These are phyloP conservation scores for Melocanna baccifera DNA, from an alignment of 176 grass and related monocot genomes.

Conservation along the genomic window DNA sequence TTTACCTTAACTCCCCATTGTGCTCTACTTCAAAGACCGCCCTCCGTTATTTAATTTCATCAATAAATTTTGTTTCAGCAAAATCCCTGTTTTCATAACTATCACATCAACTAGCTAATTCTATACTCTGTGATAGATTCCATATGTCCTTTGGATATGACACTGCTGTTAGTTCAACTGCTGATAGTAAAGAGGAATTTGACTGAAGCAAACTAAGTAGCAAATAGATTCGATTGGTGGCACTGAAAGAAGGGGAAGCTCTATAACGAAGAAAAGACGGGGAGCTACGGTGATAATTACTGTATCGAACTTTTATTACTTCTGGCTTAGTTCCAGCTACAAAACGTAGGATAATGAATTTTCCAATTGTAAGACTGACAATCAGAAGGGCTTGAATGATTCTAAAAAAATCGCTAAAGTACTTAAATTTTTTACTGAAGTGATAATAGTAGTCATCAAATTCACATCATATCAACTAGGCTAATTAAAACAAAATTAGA, in stretches of 20 bases:
- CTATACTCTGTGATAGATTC: slow-evolving; percentile 2
- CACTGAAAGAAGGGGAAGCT: not conserved
- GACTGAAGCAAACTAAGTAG: not conserved
- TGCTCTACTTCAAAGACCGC: not conserved
- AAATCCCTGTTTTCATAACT: not conserved
- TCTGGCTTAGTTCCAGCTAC: not conserved
- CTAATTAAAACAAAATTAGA: too few relatives aligned
- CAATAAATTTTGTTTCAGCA: slow-evolving; percentile 4
- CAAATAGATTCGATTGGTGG: not conserved
- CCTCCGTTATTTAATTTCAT: slow-evolving; percentile 11
- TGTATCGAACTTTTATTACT: not conserved
- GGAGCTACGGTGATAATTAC: not conserved
- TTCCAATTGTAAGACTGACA: not conserved
- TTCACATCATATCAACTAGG: too few relatives aligned
- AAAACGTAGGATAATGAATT: not conserved
- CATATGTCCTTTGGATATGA: not conserved
- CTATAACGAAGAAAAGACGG: not conserved
- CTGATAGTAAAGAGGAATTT: not conserved
- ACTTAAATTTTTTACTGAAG: too few relatives aligned
- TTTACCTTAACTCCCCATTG: slow-evolving; percentile 7
- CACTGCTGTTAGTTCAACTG: not conserved
- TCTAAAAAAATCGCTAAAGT: too few relatives aligned
- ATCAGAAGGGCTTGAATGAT: too few relatives aligned
- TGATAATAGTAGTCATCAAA: too few relatives aligned
- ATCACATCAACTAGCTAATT: slow-evolving; percentile 9